Base-by-base conservation (phyloP, 768 basidiomycete genomes). In the Leccinum uliginosum region DNA sequence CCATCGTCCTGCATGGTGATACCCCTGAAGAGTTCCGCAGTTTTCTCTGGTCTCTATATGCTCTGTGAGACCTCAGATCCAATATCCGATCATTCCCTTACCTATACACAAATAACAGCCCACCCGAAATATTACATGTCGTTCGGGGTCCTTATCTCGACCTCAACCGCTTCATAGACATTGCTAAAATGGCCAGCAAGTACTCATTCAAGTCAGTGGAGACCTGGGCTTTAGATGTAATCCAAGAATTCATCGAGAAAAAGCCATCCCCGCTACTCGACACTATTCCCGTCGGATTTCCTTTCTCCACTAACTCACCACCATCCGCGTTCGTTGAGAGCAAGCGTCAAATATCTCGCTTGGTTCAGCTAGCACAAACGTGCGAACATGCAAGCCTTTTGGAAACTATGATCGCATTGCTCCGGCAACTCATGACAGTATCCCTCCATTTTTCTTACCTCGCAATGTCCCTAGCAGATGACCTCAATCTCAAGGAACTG, bases 21-120 rank as follows among this genome's bases (percentile, higher is more conserved):
- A 82, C 80, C 0, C 76, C 80, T 9, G 70, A 77, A 3, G 86
- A 90, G 67, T 91, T 91, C 65, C 78, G 80, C 50, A 79, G 85
- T 66, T 87, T 91, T 62, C 77, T 91, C 30, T 88, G 85, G 85
- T 83, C 83, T 1, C 70, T 90, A n/a, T 90, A 91, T 63, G 86
- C 87, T 7, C 65, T 86, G 88, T 89, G 63, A 71, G 86, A 68
- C 38, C 56, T 53, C 54, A 10, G 19, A 19, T 6, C 21, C 9
- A 2, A 21, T 52, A 40, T 34, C 21, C 1, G 19, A 4, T 14
- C 23, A 23, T 5, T 27, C n/a, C 3, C 53, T 62, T 17, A 55
- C 56, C 24, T 29, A 5, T 49, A 23, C 34, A 44, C 52, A 30
- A 40, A 60, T 12, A 26, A 35, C 38, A 89, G 87, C 58, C 88